These are phyloP conservation scores for Trichopus zeylanicus DNA, from an alignment of 116 monocot species.

Conservation along the genomic window DNA sequence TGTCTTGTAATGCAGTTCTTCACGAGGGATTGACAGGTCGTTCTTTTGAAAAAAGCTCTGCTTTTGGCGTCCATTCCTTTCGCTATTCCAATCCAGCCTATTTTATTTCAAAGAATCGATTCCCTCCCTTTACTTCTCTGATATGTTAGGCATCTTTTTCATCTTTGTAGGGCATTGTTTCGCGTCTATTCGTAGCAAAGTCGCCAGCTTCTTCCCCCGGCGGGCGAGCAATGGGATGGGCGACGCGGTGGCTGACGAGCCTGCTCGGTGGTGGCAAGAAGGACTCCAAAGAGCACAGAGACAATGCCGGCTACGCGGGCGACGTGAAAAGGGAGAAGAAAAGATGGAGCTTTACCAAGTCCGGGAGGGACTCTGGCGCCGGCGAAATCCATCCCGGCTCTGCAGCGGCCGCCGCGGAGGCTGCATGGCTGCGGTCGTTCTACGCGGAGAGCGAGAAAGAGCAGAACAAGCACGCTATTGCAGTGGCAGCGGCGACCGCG, in stretches of 20 bases:
- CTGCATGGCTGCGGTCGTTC: slow-evolving; percentile 21
- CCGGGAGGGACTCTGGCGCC: slow-evolving; percentile 17
- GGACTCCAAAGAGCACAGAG: background rate
- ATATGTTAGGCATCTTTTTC: background rate
- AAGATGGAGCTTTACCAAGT: slow-evolving; percentile 47
- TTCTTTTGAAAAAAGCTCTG: slow-evolving; percentile 10
- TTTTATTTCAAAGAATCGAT: background rate
- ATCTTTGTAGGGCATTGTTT: background rate
- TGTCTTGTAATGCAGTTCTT: slow-evolving; percentile 45
- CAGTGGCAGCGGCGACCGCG: slow-evolving; percentile 74
- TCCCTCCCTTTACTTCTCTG: background rate
- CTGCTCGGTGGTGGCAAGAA: slow-evolving; percentile 18
- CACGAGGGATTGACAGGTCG: slow-evolving; percentile 42
- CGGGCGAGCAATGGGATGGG: slow-evolving; percentile 45
- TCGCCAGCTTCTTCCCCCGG: no score
- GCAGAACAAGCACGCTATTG: slow-evolving; percentile 81
- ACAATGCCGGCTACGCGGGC: background rate
- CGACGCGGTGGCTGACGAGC: slow-evolving; percentile 46
- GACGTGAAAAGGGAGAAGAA: slow-evolving; percentile 39
- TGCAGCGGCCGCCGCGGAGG: background rate
- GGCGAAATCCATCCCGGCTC: background rate
- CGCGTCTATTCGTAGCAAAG: no score
- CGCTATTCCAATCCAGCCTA: background rate
- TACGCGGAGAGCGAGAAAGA: slow-evolving; percentile 51
- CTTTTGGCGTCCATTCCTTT: slow-evolving; percentile 1